Percentiles rank a stretch among this genome's conserved stretches.
phyloP scores from a whole-genome alignment of 495 filamentous ascomycete species.

The Xylaria telfairii region DNA sequence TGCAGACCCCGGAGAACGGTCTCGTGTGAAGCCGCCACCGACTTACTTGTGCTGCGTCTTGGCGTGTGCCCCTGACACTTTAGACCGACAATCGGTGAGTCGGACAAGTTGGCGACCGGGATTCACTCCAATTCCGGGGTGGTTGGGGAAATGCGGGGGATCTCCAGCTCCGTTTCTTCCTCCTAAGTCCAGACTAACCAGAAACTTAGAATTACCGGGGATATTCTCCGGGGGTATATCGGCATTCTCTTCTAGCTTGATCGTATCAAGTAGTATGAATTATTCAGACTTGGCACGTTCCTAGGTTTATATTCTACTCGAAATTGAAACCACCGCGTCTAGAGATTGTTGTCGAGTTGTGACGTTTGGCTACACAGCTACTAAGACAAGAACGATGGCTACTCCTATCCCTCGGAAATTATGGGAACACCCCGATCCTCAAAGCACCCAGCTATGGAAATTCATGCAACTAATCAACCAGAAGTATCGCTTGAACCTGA shows the following conservation, averaged over 20 bases:
- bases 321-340: not conserved
- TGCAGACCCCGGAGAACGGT: not conserved
- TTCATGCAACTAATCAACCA: constrained; percentile 58
- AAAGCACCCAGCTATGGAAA: constrained; percentile 57
- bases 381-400: constrained; percentile 9
- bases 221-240: not conserved
- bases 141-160: constrained; percentile 27
- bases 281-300: not conserved
- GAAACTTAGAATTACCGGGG: too few relatives aligned
- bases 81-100: not conserved
- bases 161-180: not conserved
- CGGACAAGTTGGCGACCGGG: not conserved
- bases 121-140: constrained; percentile 11
- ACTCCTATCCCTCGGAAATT: constrained; percentile 53
- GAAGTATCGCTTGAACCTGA: constrained; percentile 47
- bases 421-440: constrained; percentile 63
- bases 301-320: not conserved
- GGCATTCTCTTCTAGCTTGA: not conserved
- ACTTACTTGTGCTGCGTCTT: not conserved
- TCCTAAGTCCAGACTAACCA: not conserved
- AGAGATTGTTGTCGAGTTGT: not conserved
- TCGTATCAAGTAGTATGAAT: not conserved
- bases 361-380: not conserved
- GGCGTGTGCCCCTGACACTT: not conserved
- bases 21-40: not conserved